Conservation (phyloP, 208 protist species). For the Leishmania guyanensis region DNA sequence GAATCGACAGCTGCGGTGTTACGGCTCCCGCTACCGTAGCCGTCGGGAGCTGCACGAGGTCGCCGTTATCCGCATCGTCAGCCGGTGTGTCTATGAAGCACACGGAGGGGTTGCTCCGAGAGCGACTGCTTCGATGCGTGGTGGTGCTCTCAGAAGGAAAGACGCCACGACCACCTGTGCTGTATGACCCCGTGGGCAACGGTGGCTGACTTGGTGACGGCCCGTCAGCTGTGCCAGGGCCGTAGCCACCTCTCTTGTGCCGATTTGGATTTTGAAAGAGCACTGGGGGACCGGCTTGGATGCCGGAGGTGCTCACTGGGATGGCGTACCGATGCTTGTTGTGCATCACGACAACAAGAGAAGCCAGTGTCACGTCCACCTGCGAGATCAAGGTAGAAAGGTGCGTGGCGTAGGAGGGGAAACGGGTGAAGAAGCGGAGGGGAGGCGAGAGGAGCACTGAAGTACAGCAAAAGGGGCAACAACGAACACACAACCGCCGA, state of each 20-base stretch:
- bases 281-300: slow-evolving; percentile 7
- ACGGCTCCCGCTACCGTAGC: neutral
- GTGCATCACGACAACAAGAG: slow-evolving; percentile 3
- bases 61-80: neutral
- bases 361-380: neutral
- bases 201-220: neutral
- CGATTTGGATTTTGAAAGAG: slow-evolving; percentile 16
- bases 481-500: neutral
- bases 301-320: slow-evolving; percentile 10
- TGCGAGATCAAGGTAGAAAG: neutral
- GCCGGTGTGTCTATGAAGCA: slow-evolving; percentile 3
- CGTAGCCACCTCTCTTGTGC: slow-evolving; percentile 10
- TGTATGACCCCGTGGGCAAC: neutral
- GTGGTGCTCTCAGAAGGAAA: slow-evolving; percentile 8
- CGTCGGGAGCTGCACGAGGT: neutral
- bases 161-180: too few species aligned
- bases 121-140: neutral
- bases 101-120: slow-evolving; percentile 9
- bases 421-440: neutral
- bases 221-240: slow-evolving; percentile 14
- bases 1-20: slow-evolving; percentile 18
- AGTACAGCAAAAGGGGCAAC: neutral
- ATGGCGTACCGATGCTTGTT: slow-evolving; percentile 24
- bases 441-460: neutral
- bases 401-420: neutral